These are phyloP conservation scores for Paramecium sonneborni DNA, from an alignment of 73 alveolate genomes.

Conservation along the genomic window DNA sequence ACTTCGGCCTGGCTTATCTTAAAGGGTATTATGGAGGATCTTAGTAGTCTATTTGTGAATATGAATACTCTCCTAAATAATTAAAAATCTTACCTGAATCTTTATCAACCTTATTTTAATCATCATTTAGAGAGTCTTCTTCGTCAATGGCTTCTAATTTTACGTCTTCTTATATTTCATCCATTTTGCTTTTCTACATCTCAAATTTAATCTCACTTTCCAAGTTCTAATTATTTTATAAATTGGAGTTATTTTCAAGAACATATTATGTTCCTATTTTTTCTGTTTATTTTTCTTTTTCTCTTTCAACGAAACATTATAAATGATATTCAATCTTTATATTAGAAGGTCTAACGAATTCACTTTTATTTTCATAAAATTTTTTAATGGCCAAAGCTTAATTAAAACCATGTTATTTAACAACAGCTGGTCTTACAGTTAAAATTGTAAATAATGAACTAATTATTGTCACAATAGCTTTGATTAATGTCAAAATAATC, in stretches of 20 bases:
- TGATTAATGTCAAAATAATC: neutral
- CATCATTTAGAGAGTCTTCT: neutral
- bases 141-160: conserved; percentile 4
- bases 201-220: neutral
- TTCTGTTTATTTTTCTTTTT: neutral
- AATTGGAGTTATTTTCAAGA: neutral
- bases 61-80: neutral
- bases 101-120: neutral
- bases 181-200: conserved; percentile 9
- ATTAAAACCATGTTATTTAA: conserved; percentile 48
- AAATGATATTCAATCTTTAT: conserved; percentile 17
- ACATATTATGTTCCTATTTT: neutral
- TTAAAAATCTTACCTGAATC: neutral
- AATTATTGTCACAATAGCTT: neutral
- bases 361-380: neutral
- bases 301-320: neutral
- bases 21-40: conserved; percentile 1
- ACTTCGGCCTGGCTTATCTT: neutral
- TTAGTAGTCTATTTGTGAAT: neutral
- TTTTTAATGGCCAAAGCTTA: conserved; percentile 16
- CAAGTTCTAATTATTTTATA: neutral
- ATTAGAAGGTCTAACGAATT: neutral
- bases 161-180: conserved; percentile 43
- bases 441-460: conserved; percentile 1
- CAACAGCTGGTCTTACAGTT: conserved; percentile 56